Base-by-base conservation (phyloP, 2,329 filamentous ascomycete species). In the Cercospora citrullina region DNA sequence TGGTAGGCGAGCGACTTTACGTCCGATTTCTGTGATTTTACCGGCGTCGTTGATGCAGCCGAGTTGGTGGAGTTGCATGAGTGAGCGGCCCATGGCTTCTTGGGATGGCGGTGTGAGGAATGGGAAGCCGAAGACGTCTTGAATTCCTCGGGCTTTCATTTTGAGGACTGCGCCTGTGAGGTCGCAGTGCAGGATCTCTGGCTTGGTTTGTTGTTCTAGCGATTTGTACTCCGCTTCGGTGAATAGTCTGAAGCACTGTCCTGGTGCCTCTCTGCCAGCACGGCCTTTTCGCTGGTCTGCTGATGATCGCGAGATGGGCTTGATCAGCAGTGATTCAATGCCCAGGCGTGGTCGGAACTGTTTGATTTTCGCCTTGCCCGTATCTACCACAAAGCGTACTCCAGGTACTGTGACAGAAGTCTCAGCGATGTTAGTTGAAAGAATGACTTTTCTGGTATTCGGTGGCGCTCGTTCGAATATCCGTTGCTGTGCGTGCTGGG, bases 341-440 rank as follows among this genome's bases (percentile, higher is more conserved):
- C 93, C 94, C 0, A 98, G 85, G 0, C 90, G 87, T 16, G 91
- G 87, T 14, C 94, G 90, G 77, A 93, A 99, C 72, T 96, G 91
- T 80, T 97, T 97, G 71, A 96, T 87, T 78, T 99, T 99, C 8
- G 91, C 92, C 75, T 97, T 97, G 57, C 95, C 95, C 65, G 91
- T 91, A 77, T 99, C 95, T 21, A 99, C 86, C 9, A 99, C 94
- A 73, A 91, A 95, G 4, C 92, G 88, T 6, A 99, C 93, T 2
- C 95, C 95, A 0, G 94, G 91, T 0, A 99, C 94, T 0, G 95
- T 99, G 68, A 99, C 91, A 1, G 95, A 98, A 0, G 95, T 98
- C 79, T 99, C 95, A n/a, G 95, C 95, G 74, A 99, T 98, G 76
- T 99, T 99, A 14, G 95, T 99, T 0, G 94, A 90, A 0, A 99